A percentile compares a stretch with the other conserved stretches of the same genome.
Conservation (phyloP, 306 rosid species). For the Pterocarpus macrocarpus region DNA sequence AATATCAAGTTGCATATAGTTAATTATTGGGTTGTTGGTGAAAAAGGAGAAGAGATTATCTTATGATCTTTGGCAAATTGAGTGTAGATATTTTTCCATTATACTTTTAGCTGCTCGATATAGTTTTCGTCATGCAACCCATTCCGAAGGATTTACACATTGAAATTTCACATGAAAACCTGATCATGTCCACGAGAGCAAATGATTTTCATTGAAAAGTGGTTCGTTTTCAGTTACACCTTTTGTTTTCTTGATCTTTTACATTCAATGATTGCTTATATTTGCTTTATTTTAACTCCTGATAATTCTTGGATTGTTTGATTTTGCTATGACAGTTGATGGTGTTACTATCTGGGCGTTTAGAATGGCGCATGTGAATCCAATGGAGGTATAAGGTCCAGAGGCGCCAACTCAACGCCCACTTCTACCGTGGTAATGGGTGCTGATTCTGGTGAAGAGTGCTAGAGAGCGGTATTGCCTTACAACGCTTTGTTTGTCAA, state of each 20-base stretch:
- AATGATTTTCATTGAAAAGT: not conserved
- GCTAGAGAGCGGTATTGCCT: not conserved
- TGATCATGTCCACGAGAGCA: not conserved
- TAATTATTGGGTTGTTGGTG: not conserved
- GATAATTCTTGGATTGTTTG: conserved; percentile 1
- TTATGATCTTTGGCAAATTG: not conserved
- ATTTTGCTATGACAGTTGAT: conserved; percentile 8
- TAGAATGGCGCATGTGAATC: conserved; percentile 1
- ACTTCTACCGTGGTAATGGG: not conserved
- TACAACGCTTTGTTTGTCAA: not conserved
- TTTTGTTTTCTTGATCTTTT: conserved; percentile 13
- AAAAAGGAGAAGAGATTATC: not conserved
- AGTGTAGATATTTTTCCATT: not conserved
- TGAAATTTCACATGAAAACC: not conserved
- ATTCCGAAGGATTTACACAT: not conserved
- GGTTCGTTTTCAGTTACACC: not conserved
- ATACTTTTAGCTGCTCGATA: not conserved
- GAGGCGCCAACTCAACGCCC: not conserved
- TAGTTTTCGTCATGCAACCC: not conserved
- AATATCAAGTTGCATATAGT: not conserved
- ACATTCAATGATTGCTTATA: not conserved
- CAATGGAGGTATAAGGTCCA: not conserved
- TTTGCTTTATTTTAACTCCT: conserved; percentile 3
- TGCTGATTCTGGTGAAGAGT: not conserved
- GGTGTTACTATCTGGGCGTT: not conserved